phyloP scores from a whole-genome alignment of 1,284 basidiomycete species.

The Hemileia vastatrix region DNA sequence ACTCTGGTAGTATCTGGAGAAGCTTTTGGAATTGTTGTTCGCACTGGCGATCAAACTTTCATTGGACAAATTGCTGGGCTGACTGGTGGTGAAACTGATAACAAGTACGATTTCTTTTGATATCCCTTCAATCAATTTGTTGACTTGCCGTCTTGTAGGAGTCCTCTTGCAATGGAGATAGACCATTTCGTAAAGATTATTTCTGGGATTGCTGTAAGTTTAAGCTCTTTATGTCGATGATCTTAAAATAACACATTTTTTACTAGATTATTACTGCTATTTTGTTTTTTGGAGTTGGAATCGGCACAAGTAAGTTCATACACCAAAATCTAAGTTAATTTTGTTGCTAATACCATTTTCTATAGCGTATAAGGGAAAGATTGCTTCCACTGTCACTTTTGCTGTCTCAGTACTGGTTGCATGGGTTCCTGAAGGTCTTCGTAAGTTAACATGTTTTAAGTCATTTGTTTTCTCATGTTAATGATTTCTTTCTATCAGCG shows the following conservation, averaged over 20 bases:
- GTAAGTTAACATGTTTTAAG: neutral
- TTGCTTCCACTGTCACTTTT: conserved; percentile 56
- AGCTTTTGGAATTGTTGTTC: conserved; percentile 58
- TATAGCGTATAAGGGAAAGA: conserved; percentile 55
- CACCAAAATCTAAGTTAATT: neutral
- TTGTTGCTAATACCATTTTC: neutral
- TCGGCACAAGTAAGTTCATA: conserved; percentile 46
- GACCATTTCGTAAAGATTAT: conserved; percentile 52
- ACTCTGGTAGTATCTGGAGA: conserved; percentile 60
- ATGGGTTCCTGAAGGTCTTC: conserved; percentile 53
- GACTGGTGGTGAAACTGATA: conserved; percentile 56
- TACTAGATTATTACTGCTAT: conserved; percentile 52
- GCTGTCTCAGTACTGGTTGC: conserved; percentile 63
- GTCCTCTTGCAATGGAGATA: conserved; percentile 58
- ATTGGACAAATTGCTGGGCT: conserved; percentile 59
- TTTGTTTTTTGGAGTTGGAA: conserved; percentile 58
- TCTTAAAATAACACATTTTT: neutral
- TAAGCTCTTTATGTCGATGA: neutral
- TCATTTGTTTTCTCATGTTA: too few species aligned
- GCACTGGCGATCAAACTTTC: conserved; percentile 59
- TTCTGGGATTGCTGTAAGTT: conserved; percentile 47
- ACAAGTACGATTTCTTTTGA: conserved; percentile 43
- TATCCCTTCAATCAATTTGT: neutral
- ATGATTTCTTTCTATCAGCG: conserved; percentile 30
- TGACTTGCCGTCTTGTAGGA: conserved; percentile 32